phyloP scores from a whole-genome alignment of 257 asterid genomes.

The Solanum bukasovii region DNA sequence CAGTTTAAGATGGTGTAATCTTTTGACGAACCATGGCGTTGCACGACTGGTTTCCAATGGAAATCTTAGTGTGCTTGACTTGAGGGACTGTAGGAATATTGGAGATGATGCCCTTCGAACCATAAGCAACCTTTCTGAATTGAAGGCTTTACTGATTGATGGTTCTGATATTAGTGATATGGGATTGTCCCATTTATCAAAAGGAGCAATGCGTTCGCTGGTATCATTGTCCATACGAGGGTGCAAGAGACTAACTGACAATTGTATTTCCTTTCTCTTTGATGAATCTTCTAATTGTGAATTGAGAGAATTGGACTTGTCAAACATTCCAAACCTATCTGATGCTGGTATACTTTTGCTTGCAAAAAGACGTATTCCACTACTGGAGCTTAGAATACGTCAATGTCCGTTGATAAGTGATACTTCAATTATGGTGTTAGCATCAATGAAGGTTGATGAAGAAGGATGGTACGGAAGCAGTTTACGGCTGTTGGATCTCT shows the following conservation, averaged over 20 bases:
- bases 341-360: conserved; percentile 61
- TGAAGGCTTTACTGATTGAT: conserved; percentile 59
- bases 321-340: conserved; percentile 69
- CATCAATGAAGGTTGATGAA: conserved; percentile 69
- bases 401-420: conserved; percentile 91
- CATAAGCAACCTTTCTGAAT: conserved; percentile 48
- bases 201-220: conserved; percentile 44
- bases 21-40: conserved; percentile 66
- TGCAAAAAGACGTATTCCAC: conserved; percentile 52
- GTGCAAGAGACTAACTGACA: conserved; percentile 82
- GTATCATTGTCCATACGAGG: conserved; percentile 75
- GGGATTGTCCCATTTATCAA: conserved; percentile 65
- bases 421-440: conserved; percentile 70
- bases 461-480: conserved; percentile 62
- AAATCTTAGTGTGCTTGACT: conserved; percentile 51
- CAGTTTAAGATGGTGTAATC: conserved; percentile 84
- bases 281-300: conserved; percentile 38
- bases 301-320: conserved; percentile 65
- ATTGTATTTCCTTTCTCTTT: conserved; percentile 55
- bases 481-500: conserved; percentile 64
- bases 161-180: conserved; percentile 79
- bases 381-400: conserved; percentile 73
- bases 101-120: conserved; percentile 78
- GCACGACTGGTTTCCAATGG: conserved; percentile 57
- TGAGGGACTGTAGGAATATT: conserved; percentile 75